These are phyloP conservation scores for Rhodotorula paludigena DNA, from an alignment of 768 basidiomycete species.

Conservation along the genomic window DNA sequence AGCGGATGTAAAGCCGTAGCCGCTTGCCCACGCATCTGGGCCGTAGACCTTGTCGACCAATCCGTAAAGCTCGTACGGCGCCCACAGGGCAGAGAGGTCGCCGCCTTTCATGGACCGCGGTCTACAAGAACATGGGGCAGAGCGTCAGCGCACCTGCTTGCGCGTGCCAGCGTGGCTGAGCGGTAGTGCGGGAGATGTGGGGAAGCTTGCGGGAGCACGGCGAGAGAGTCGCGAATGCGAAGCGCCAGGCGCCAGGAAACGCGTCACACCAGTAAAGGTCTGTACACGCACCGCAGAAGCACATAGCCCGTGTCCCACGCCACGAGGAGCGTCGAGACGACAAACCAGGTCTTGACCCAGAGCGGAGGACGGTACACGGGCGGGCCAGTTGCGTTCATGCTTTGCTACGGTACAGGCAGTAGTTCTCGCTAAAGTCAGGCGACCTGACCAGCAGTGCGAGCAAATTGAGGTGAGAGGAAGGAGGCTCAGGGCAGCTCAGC, in stretches of 20 bases:
- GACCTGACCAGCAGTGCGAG: no score
- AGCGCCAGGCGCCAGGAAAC: neutral
- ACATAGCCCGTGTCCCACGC: constrained; percentile 23
- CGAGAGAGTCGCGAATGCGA: no score
- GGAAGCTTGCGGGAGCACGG: no score
- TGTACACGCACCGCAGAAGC: neutral
- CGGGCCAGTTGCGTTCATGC: no score
- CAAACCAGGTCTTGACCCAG: constrained; percentile 20
- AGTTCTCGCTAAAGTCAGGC: no score
- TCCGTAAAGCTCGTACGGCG: constrained; percentile 17
- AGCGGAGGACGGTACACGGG: neutral
- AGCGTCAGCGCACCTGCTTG: no score
- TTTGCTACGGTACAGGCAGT: no score
- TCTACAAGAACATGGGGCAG: neutral
- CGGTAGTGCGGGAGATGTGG: no score
- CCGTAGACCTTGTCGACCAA: constrained; percentile 44
- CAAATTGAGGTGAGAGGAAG: no score
- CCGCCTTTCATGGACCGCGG: constrained; percentile 44
- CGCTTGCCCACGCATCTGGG: constrained; percentile 26
- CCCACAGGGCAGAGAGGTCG: constrained; percentile 46
- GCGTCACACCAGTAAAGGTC: neutral
- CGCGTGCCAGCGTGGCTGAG: no score
- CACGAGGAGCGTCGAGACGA: constrained; percentile 11
- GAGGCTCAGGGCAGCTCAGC: no score
- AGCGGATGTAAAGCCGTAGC: constrained; percentile 46